These are phyloP conservation scores for Silene noctiflora DNA, from an alignment of 179 eudicot genomes.

Conservation along the genomic window DNA sequence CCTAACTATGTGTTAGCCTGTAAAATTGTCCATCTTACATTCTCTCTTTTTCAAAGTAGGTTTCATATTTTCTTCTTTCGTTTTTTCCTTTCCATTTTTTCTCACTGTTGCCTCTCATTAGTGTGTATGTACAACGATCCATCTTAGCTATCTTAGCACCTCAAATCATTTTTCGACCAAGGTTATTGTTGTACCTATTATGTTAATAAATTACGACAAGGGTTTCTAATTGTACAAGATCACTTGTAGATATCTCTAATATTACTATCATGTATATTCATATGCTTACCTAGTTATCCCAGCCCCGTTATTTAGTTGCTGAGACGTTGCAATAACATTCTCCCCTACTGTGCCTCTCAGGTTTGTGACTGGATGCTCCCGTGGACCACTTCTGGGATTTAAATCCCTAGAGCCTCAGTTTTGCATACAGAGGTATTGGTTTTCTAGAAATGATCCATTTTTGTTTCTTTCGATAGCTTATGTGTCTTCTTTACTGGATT, in stretches of 20 bases:
- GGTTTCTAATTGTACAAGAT: neutral
- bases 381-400: conserved; percentile 96
- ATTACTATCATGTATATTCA: no score
- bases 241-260: neutral
- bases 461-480: neutral
- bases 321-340: neutral
- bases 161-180: neutral
- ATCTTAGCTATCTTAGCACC: neutral
- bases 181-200: neutral
- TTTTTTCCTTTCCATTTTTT: neutral
- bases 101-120: neutral
- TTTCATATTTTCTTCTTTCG: no score
- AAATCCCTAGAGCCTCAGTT: conserved; percentile 85
- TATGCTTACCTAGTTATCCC: neutral
- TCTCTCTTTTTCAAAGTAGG: neutral
- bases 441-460: neutral
- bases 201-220: neutral
- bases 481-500: neutral
- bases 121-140: no score
- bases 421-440: conserved; percentile 78
- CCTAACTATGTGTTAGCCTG: neutral
- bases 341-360: conserved; percentile 33
- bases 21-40: neutral
- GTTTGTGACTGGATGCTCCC: conserved; percentile 96
- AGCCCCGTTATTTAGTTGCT: neutral